A percentile compares a stretch with the other conserved stretches of the same genome.
Conservation (phyloP, 2,329 filamentous ascomycete species). For the Neopestalotiopsis sp. region DNA sequence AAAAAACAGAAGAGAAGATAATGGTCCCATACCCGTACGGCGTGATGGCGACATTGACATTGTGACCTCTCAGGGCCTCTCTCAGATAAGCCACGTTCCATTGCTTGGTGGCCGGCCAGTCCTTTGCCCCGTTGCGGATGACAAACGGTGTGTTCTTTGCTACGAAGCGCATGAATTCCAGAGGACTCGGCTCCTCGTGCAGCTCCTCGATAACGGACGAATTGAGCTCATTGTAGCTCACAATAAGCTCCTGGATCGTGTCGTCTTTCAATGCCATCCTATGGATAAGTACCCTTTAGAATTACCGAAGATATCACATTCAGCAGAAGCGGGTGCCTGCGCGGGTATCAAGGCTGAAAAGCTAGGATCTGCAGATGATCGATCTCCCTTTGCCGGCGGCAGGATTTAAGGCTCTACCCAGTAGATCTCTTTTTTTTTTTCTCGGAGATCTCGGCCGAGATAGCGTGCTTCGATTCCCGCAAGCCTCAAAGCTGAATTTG, state of each 20-base stretch:
- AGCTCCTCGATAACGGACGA: constrained; percentile 63
- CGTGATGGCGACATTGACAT: constrained; percentile 80
- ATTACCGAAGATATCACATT: neutral
- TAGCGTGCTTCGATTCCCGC: neutral
- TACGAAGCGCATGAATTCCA: constrained; percentile 82
- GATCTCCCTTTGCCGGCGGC: neutral
- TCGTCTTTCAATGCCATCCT: constrained; percentile 31
- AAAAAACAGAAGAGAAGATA: neutral
- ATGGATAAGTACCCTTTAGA: neutral
- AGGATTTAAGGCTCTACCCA: neutral
- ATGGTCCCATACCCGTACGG: constrained; percentile 64
- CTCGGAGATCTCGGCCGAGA: neutral
- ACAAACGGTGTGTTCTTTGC: constrained; percentile 77
- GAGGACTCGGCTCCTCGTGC: constrained; percentile 67
- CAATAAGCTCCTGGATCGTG: constrained; percentile 61
- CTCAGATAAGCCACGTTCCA: constrained; percentile 70
- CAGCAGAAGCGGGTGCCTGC: neutral
- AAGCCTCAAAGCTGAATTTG: neutral
- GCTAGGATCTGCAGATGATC: neutral
- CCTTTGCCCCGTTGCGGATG: constrained; percentile 63
- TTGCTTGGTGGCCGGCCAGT: constrained; percentile 65
- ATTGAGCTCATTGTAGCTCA: constrained; percentile 77
- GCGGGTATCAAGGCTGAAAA: neutral
- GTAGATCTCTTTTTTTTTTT: neutral
- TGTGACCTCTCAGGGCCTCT: constrained; percentile 55